Base-by-base conservation (phyloP, 305 asterid species). In the Fraxinus floribunda region DNA sequence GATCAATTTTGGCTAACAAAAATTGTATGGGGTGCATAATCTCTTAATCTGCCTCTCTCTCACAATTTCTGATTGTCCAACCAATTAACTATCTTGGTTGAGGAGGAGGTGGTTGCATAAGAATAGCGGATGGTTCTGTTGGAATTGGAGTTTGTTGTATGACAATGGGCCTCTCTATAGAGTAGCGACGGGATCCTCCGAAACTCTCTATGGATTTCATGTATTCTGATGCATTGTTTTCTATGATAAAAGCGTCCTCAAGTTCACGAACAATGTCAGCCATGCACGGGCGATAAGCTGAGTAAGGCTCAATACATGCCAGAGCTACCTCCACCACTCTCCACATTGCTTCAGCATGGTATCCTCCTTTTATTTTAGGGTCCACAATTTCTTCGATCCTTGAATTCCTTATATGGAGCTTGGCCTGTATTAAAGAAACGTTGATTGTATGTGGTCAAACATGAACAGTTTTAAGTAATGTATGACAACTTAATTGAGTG, bases 311-410 rank as follows among this genome's bases (percentile, higher is more conserved):
- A 18, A 88, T 90, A 78, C 98, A 94, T 55, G 98, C 93, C 89
- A 93, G 87, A 77, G 98, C 96, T 32, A 92, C 97, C 94, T 94
- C 97, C 55, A 94, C 88, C 7, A 93, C 95, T 84, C 98, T 93
- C 98, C 98, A 94, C 92, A 90, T 87, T 76, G 93, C 93, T 83
- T 90, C 92, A 0, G 87, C 87, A 78, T 89, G 92, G 86, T 90
- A 90, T 18, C 89, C 90, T 68, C 90, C 93, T 86, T 87, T 90
- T 73, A 89, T 89, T 82, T 41, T 84, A 3, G 90, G 90, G 76
- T 90, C 93, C 77, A 90, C 92, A 20, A 90, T 89, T 36, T 89
- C 91, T 32, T 89, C 93, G 0, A 90, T 87, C 84, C 85, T 90
- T 85, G 98, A 87, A 84, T 90, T 94, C 90, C 91, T 93, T 88